A percentile compares a stretch with the other conserved stretches of the same genome.
Evolutionary conservation across 2,329 filamentous ascomycete species (phyloP).

Genomic region (Neopestalotiopsis rosae): DNA sequence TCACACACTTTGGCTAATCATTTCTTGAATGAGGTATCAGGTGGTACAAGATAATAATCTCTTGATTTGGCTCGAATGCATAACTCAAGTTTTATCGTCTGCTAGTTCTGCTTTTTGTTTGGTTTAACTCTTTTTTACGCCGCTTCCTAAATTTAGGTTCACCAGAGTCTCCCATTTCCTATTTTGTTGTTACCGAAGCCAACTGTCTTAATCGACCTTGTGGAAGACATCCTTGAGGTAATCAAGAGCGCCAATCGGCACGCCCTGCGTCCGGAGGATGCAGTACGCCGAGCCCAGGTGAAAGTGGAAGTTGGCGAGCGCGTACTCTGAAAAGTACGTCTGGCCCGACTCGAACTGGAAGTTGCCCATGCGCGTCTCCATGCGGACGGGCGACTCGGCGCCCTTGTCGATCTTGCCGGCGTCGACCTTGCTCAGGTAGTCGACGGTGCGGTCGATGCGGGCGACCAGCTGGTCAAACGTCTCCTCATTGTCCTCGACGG

Average conservation of each 20-base stretch:
- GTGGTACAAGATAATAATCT: background rate
- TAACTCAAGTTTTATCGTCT: background rate
- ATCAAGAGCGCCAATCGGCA: slow-evolving; percentile 58
- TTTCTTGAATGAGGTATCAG: background rate
- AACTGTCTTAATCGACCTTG: background rate
- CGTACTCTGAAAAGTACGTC: slow-evolving; percentile 46
- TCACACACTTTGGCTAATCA: background rate
- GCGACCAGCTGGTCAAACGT: slow-evolving; percentile 54
- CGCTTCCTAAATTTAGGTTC: too few species aligned
- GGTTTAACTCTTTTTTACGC: too few species aligned
- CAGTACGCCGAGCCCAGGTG: slow-evolving; percentile 58
- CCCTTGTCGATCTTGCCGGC: slow-evolving; percentile 46
- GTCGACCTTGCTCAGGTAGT: slow-evolving; percentile 49
- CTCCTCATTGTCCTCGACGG: slow-evolving; percentile 38
- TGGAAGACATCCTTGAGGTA: slow-evolving; percentile 40
- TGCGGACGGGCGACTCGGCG: slow-evolving; percentile 43
- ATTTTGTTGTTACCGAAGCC: background rate
- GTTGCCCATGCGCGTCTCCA: slow-evolving; percentile 35
- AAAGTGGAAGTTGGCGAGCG: slow-evolving; percentile 61
- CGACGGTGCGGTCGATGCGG: slow-evolving; percentile 52
- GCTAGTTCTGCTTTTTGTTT: background rate
- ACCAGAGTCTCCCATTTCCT: background rate
- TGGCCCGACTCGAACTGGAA: slow-evolving; percentile 23
- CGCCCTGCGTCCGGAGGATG: slow-evolving; percentile 56
- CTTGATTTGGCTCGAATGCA: background rate